phyloP scores from a whole-genome alignment of 2,329 filamentous ascomycete genomes.

The Davidsoniella neocaledoniae region DNA sequence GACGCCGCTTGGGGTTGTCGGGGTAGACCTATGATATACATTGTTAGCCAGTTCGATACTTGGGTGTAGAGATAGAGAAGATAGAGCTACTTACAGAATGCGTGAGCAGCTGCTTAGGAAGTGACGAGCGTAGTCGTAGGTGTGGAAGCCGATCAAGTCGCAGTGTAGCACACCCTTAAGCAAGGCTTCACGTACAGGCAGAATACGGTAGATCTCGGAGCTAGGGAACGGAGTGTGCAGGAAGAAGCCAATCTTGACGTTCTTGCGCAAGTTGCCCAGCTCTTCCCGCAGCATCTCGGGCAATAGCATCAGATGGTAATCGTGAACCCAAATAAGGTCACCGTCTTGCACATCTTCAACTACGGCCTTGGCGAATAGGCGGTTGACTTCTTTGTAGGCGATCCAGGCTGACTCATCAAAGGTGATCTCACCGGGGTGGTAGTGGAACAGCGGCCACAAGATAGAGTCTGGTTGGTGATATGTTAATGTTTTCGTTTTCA shows the following conservation, averaged over 20 bases:
- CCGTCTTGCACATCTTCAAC: slow-evolving; percentile 79
- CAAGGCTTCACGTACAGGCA: slow-evolving; percentile 81
- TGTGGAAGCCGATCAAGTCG: slow-evolving; percentile 94
- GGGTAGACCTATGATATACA: slow-evolving; percentile 31
- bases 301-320: slow-evolving; percentile 95
- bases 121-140: slow-evolving; percentile 96
- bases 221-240: slow-evolving; percentile 93
- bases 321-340: slow-evolving; percentile 94
- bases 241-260: slow-evolving; percentile 97
- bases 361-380: slow-evolving; percentile 77
- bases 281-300: slow-evolving; percentile 90
- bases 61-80: neutral
- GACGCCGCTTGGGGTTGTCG: slow-evolving; percentile 82
- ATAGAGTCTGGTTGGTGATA: slow-evolving; percentile 54
- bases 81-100: slow-evolving; percentile 47
- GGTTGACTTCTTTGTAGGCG: slow-evolving; percentile 85
- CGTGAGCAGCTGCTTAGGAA: slow-evolving; percentile 95
- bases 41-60: neutral
- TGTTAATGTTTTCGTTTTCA: neutral
- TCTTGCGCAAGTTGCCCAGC: slow-evolving; percentile 63
- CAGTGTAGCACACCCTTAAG: slow-evolving; percentile 78
- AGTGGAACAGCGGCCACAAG: slow-evolving; percentile 96
- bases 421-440: slow-evolving; percentile 94
- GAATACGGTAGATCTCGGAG: slow-evolving; percentile 89
- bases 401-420: slow-evolving; percentile 93